Evolutionary conservation across 805 yeast species (phyloP), one percentile per base, ranked within the genome.

Genomic region (Myxozyma neotropica): DNA sequence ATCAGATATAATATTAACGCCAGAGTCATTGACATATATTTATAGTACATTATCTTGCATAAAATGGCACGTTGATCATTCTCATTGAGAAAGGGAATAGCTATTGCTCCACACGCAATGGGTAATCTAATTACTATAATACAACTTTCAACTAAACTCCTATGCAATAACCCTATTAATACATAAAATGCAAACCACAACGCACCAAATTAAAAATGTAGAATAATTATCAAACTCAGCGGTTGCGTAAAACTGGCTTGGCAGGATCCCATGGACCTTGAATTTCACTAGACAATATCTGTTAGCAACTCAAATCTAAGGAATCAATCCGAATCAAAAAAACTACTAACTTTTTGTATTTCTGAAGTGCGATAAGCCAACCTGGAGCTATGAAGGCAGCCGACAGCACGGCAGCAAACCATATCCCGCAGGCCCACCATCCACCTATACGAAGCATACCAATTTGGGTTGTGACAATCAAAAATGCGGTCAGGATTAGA

Each of bases 201-300:
- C 4, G 39, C 13, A 39, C 13, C 10, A 29, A 26, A 50, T 13
- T 36, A 50, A 26, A 2, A 26, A 21, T 19, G 50, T 12, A 27
- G 13, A 8, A 19, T 8, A 6, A 19, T 31, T 15, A 4, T 50
- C 33, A 15, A 36, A 17, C 12, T 40, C 44, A 58, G 26, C 63
- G 45, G 17, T 31, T 59, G 5, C 68, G 55, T 26, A 84, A 74
- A 7, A 82, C 76, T 0, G 96, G 96, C 69, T 81, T 84, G 4
- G 96, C 96, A 0, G 87, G 83, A 71, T 89, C 96, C 96, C 96
- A 89, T 0, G 96, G 96, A 0, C 96, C 96, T 71, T 88, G 92
- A 53, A 89, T 76, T 71, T 89, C 96, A 70, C 67, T 61, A 29
- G 5, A 24, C 5, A 31, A n/a, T 15, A 55, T 19, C 29, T 23